Percentiles rank a stretch among this genome's conserved stretches.
phyloP scores from a whole-genome alignment of 352 stramenopile genomes.

The Globisporangium lucens region DNA sequence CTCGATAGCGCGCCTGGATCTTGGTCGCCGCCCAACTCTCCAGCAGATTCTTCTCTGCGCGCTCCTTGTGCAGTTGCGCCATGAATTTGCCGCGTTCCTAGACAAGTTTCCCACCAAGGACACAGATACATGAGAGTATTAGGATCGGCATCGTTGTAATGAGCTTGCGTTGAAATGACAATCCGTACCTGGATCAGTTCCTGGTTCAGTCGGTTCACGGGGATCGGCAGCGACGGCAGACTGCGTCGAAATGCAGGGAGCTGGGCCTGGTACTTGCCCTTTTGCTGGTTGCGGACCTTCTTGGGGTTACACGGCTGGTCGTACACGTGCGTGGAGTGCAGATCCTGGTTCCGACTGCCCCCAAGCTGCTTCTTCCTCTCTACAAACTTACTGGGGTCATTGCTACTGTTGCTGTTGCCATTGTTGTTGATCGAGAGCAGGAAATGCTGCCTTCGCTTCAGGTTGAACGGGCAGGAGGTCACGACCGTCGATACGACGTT shows the following conservation, averaged over 20 bases:
- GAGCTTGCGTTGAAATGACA: neutral
- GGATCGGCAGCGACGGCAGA: conserved; percentile 50
- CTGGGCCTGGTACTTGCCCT: conserved; percentile 42
- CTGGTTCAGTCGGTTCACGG: conserved; percentile 42
- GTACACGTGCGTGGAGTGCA: conserved; percentile 25
- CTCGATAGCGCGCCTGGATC: conserved; percentile 63
- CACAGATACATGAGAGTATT: neutral
- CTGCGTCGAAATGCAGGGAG: conserved; percentile 48
- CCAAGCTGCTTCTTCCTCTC: neutral
- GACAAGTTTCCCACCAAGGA: neutral
- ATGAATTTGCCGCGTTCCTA: conserved; percentile 63
- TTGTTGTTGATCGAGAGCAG: conserved; percentile 5
- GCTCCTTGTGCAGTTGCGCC: conserved; percentile 46
- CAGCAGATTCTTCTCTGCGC: conserved; percentile 39
- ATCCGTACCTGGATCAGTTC: conserved; percentile 29
- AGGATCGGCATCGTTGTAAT: neutral
- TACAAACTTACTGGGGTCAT: neutral
- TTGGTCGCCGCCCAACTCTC: conserved; percentile 62
- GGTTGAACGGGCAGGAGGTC: conserved; percentile 34
- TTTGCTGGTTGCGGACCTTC: conserved; percentile 27
- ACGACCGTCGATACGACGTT: conserved; percentile 66
- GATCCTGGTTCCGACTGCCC: conserved; percentile 30
- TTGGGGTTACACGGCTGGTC: conserved; percentile 27
- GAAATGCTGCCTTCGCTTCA: conserved; percentile 13
- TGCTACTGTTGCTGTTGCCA: conserved; percentile 11